Base-by-base conservation (phyloP, 1,284 basidiomycete genomes). In the Cutaneotrichosporon dermatis region DNA sequence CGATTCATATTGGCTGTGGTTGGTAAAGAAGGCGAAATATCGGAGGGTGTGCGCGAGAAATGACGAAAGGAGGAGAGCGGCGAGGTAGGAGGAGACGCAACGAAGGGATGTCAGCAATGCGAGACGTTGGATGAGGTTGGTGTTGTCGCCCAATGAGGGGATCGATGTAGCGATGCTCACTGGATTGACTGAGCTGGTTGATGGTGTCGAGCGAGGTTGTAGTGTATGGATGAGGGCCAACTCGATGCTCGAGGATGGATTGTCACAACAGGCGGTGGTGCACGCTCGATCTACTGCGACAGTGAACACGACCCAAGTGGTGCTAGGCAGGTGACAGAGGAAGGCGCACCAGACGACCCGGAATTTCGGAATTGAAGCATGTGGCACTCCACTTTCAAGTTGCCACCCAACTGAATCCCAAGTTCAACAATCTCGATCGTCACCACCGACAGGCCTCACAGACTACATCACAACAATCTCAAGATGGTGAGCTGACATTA, bases 1-100 rank as follows among this genome's bases (percentile, higher is more conserved):
- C 64, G 56, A 53, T 65, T 65, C 64, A 65, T 65, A 33, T 16
- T 44, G 9, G n/a, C 53, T 54, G 44, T 6, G 15, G n/a, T 41
- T 3, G 15, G 34, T 34, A 36, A 36, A 11, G 39, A 11, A 10
- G 52, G 7, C 34, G 13, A 11, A 40, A 10, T 48, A n/a, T 16
- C 12, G 35, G 16, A 16, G 12, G 39, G 36, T 15, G 34, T 40
- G 4, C 39, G 39, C 8, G 41, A 12, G 6, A 37, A 37, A 41
- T 13, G 53, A 16, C 36, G 43, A 49, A n/a, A 54, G 12, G 51
- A 54, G 6, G 37, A 11, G 36, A 35, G 41, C 15, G 45, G 5
- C 8, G 9, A 9, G 25, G 5, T n/a, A 36, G 41, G 33, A 12
- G 44, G 44, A 34, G 43, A 3, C n/a, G 46, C 34, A 54, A 45